Percentiles rank a stretch among this genome's conserved stretches.
These are phyloP conservation scores for Termitomyces titanicus DNA, from an alignment of 768 basidiomycete species.

Conservation along the genomic window DNA sequence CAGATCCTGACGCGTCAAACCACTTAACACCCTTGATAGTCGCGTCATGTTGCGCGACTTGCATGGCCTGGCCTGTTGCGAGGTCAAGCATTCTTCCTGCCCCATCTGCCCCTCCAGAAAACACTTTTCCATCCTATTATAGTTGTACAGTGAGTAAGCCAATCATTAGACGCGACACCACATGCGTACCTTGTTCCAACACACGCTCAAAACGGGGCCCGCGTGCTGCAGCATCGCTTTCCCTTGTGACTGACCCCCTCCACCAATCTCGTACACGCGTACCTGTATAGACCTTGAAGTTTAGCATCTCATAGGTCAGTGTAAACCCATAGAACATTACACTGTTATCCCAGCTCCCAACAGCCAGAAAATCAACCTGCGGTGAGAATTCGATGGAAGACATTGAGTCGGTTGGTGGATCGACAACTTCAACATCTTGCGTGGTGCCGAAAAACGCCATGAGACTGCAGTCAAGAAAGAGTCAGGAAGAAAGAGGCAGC, in stretches of 20 bases:
- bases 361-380: slow-evolving; percentile 82
- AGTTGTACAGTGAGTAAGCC: background rate
- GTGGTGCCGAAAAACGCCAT: background rate
- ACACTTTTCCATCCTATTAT: slow-evolving; percentile 78
- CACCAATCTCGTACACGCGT: slow-evolving; percentile 85
- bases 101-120: slow-evolving; percentile 93
- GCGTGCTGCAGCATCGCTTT: slow-evolving; percentile 90
- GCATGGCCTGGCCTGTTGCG: slow-evolving; percentile 70
- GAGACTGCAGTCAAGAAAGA: background rate
- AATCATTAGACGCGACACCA: background rate
- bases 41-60: slow-evolving; percentile 89
- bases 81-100: slow-evolving; percentile 89
- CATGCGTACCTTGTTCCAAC: slow-evolving; percentile 78
- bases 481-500: background rate
- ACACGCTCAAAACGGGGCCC: slow-evolving; percentile 81
- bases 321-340: slow-evolving; percentile 37
- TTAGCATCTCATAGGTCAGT: background rate
- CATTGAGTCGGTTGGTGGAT: slow-evolving; percentile 83
- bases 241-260: slow-evolving; percentile 74
- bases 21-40: slow-evolving; percentile 81
- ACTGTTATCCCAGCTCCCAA: slow-evolving; percentile 91
- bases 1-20: slow-evolving; percentile 69
- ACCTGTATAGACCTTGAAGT: slow-evolving; percentile 57
- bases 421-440: slow-evolving; percentile 75
- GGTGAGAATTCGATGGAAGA: slow-evolving; percentile 81